Conservation (phyloP, 1,284 basidiomycete species). For the Malassezia nana region DNA sequence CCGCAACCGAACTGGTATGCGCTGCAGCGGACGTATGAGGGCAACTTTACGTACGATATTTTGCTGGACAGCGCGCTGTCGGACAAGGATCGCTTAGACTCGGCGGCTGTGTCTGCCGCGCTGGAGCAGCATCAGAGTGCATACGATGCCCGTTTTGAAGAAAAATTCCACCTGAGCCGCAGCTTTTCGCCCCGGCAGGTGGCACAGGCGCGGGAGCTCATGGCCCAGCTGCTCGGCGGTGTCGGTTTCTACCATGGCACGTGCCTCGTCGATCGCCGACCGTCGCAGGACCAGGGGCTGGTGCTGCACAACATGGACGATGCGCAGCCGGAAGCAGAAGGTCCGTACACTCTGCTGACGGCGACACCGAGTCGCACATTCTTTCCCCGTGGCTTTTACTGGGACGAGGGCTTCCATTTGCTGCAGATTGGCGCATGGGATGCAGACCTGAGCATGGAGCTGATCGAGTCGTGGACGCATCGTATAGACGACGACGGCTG, state of each 20-base stretch:
- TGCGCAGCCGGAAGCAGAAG: constrained; percentile 49
- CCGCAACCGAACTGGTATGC: constrained; percentile 69
- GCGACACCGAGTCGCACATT: constrained; percentile 88
- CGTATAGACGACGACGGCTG: constrained; percentile 86
- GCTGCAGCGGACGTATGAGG: constrained; percentile 70
- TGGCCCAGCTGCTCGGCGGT: constrained; percentile 77
- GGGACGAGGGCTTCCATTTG: constrained; percentile 94
- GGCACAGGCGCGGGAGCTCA: constrained; percentile 72
- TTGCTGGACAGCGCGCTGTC: constrained; percentile 64
- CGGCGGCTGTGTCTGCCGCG: constrained; percentile 55
- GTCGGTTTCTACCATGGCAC: constrained; percentile 90
- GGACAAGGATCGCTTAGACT: constrained; percentile 57
- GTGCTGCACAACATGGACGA: constrained; percentile 23
- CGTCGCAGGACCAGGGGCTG: constrained; percentile 72
- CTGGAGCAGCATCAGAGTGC: constrained; percentile 59
- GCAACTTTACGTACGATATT: constrained; percentile 73
- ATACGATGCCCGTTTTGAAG: constrained; percentile 62
- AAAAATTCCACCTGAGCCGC: constrained; percentile 56
- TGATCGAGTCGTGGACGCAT: constrained; percentile 75
- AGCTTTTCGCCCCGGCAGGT: constrained; percentile 52
- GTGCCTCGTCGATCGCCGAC: constrained; percentile 72
- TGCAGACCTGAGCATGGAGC: constrained; percentile 77
- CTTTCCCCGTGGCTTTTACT: constrained; percentile 93
- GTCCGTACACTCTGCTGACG: constrained; percentile 59
- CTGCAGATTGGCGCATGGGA: constrained; percentile 84